Evolutionary conservation across 441 rosid species (phyloP), one percentile per base, ranked within the genome.

Genomic region (Corymbia citriodora): DNA sequence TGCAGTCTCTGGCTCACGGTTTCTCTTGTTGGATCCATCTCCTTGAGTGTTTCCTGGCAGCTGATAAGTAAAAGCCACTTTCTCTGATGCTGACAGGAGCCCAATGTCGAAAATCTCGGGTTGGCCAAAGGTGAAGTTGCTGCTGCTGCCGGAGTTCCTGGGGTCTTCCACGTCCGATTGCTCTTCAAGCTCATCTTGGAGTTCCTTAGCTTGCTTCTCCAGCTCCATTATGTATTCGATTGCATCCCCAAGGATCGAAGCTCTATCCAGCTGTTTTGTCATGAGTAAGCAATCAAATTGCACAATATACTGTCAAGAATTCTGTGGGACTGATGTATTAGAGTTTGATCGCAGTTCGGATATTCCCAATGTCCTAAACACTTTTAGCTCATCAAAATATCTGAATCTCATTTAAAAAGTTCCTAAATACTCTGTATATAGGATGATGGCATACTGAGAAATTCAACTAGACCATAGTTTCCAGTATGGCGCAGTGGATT

Each of bases 191-290:
- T 98, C 99, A 53, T 96, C 97, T 93, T 96, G 95, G 23, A 98
- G 97, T 87, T 96, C 97, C 91, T 96, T 97, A 27, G 90, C 95
- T 92, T 96, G 97, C 90, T 92, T 94, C 89, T 96, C 95, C 89
- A 98, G 90, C 92, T 98, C 98, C 94, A 94, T 95, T 92, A 98
- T 96, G 85, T 93, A 97, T 81, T 96, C 96, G 45, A 98, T 98
- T 7, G 98, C 99, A 55, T 97, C 99, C 45, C 95, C 99, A 27
- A 97, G 96, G 85, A 97, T 97, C 5, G 99, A 93, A 25, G 99
- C 99, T 91, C 97, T 95, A 54, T 97, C 98, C 95, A 98, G 89
- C 99, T 97, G 92, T 79, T 61, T 61, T 79, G 52, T 45, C 52
- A 45, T 45, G 53, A 79, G 31, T 18, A 79, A 79, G 85, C 29